Conservation (phyloP, 2,329 filamentous ascomycete species). For the Cercospora brassicicola region DNA sequence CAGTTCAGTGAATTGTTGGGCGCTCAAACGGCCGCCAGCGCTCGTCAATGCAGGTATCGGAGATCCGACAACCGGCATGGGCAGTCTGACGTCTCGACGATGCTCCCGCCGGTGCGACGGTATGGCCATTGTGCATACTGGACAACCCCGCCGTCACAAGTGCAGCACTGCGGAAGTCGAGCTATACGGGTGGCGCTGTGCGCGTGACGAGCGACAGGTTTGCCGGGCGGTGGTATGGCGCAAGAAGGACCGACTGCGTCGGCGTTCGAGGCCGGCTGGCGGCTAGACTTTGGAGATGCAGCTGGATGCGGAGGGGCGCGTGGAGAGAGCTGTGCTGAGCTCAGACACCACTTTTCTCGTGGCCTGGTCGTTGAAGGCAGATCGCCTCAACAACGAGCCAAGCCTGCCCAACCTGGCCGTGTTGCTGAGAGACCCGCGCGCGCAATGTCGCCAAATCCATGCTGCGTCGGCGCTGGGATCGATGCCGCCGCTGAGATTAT, state of each 20-base stretch:
- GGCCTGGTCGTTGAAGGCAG: neutral
- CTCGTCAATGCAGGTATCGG: neutral
- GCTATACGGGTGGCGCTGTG: neutral
- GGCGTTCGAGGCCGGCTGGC: neutral
- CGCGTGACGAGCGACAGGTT: neutral
- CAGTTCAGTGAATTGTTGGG: neutral
- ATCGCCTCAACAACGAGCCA: constrained; percentile 2
- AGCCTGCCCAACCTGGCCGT: neutral
- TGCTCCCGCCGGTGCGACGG: neutral
- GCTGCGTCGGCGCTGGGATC: neutral
- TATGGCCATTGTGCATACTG: neutral
- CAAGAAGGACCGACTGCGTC: neutral
- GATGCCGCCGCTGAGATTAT: neutral
- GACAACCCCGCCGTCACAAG: neutral
- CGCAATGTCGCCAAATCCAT: neutral
- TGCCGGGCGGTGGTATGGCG: neutral
- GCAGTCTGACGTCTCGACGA: neutral
- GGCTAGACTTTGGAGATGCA: neutral
- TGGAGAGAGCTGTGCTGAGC: neutral
- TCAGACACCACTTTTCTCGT: neutral
- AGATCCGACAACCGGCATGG: neutral
- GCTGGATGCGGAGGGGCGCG: constrained; percentile 1
- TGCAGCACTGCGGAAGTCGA: neutral
- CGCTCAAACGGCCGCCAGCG: neutral
- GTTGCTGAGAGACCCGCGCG: neutral